Evolutionary conservation across 1,284 basidiomycete genomes (phyloP), one percentile per base, ranked within the genome.

Genomic region (Hemileia vastatrix): DNA sequence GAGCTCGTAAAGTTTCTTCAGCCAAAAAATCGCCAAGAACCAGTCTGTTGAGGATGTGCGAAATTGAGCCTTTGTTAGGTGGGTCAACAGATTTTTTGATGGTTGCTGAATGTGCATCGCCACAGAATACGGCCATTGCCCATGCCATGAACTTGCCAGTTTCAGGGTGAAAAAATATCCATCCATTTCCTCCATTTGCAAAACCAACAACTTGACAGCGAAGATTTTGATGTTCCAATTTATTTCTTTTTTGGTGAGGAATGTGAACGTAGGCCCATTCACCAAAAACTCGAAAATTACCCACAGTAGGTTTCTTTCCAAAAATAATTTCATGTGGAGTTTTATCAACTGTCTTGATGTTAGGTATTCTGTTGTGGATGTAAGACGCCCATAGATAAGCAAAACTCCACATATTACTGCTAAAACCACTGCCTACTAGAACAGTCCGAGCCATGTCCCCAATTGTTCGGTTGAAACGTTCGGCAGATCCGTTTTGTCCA

Each of bases 91-190:
- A 8, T 32, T 11, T 6, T 48, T 48, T 48, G 8, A 19, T 11
- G n/a, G 45, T 48, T 48, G 6, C 45, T 48, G 6, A 48, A 19
- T 19, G 6, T 6, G 13, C 45, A n/a, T 11, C 21, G 13, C 45
- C 6, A n/a, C 13, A 48, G 45, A 19, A 19, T 48, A 6, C 6
- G 6, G 45, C 13, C 21, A 48, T 6, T 9, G 45, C 13, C 6
- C 13, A 11, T 19, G 32, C 33, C 19, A 40, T 44, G 54, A 40
- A 6, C 13, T 15, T 24, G 18, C 45, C 11, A 8, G 21, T 11
- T 4, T 43, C 40, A 6, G 54, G 54, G n/a, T 36, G 19, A 13
- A 18, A 56, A 40, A 56, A 56, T 5, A 40, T 27, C 54, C 54
- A 56, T 3, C 36, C 54, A 18, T 56, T 56, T 15, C 6, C 23